phyloP scores from a whole-genome alignment of 202 grass and related monocot species.

The Panicum virgatum region DNA sequence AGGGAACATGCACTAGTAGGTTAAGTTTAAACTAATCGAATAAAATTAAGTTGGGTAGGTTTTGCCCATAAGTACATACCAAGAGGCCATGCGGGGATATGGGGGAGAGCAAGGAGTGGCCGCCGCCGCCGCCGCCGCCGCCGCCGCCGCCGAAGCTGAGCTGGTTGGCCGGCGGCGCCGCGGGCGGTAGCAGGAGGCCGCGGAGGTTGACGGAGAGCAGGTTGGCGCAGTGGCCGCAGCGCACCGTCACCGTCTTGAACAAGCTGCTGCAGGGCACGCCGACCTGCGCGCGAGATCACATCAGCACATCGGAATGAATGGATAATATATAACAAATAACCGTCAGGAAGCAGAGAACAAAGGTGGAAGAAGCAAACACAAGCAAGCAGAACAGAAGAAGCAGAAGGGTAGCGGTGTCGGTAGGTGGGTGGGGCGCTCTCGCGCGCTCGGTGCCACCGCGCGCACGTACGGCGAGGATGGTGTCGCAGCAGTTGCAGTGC shows the following conservation, averaged over 20 bases:
- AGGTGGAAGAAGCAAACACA: not conserved
- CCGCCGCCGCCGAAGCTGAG: conserved; percentile 62
- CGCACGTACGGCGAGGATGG: conserved; percentile 91
- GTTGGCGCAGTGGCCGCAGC: conserved; percentile 97
- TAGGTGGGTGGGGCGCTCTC: conserved; percentile 2
- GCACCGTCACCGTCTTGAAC: conserved; percentile 98
- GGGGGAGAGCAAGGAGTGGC: conserved; percentile 65
- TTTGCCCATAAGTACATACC: conserved; percentile 40
- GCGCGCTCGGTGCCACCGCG: conserved; percentile 14
- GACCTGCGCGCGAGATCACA: conserved; percentile 50
- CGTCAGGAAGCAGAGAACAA: not conserved
- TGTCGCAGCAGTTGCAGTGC: conserved; percentile 98
- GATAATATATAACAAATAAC: not conserved
- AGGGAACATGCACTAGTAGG: not conserved
- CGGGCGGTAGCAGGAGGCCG: conserved; percentile 55
- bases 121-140: no score
- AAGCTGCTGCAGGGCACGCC: conserved; percentile 94
- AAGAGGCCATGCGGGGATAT: conserved; percentile 69
- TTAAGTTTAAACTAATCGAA: not conserved
- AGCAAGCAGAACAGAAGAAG: not conserved
- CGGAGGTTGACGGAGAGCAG: conserved; percentile 95
- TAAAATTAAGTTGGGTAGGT: not conserved
- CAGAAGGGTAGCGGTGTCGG: conserved; percentile 9
- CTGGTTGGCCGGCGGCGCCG: conserved; percentile 51
- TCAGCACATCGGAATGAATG: not conserved